Conservation (phyloP, 371 early-diverging fungal species). For the Mycotypha africana region DNA sequence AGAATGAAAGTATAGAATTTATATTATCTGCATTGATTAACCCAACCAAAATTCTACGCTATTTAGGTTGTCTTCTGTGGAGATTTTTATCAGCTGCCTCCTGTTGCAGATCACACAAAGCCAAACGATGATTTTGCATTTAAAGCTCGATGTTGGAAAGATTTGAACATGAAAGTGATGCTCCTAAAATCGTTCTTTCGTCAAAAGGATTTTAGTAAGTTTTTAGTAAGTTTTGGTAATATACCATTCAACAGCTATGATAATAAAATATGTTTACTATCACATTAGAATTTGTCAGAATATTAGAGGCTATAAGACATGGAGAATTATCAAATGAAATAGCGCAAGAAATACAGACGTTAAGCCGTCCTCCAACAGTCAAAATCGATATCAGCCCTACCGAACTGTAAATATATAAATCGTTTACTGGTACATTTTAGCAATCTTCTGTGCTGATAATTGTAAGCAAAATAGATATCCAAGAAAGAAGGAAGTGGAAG, state of each 20-base stretch:
- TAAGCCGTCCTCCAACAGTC: constrained; percentile 48
- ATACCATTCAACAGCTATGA: too few relatives aligned
- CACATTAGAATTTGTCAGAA: constrained; percentile 44
- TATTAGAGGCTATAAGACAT: constrained; percentile 63
- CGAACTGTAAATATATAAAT: constrained; percentile 74
- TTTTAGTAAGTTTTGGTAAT: too few relatives aligned
- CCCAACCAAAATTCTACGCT: too few relatives aligned
- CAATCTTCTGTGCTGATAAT: not conserved
- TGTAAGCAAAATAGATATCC: constrained; percentile 35
- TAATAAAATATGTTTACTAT: too few relatives aligned
- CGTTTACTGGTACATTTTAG: not conserved
- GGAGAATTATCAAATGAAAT: constrained; percentile 54
- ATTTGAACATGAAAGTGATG: constrained; percentile 40
- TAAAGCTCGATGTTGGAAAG: constrained; percentile 67
- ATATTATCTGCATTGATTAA: too few relatives aligned
- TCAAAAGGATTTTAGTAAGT: constrained; percentile 45
- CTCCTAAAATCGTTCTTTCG: constrained; percentile 51
- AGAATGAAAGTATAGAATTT: not conserved
- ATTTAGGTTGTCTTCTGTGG: constrained; percentile 71
- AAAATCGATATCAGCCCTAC: constrained; percentile 68
- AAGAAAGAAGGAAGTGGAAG: constrained; percentile 64
- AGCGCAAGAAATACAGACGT: constrained; percentile 31
- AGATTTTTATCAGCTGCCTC: constrained; percentile 92
- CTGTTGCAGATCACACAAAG: too few relatives aligned
- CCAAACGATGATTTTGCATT: constrained; percentile 77